Evolutionary conservation across 1,284 basidiomycete species (phyloP), one percentile per base, ranked within the genome.

Genomic region (Cystobasidium slooffiae): DNA sequence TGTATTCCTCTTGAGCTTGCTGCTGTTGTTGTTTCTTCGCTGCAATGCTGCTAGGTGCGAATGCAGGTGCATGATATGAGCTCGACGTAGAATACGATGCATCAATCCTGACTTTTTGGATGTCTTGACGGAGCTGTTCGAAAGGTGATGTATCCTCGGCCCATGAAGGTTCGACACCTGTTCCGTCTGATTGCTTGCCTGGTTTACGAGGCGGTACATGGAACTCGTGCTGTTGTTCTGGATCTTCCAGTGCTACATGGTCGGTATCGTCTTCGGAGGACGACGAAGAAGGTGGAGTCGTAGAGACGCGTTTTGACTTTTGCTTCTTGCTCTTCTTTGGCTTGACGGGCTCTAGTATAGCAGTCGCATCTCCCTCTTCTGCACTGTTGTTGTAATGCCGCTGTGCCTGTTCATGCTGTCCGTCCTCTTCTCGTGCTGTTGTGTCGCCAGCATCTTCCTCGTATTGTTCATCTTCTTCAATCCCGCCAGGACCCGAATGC

Each of bases 131-230:
- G 7, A 76, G 47, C 18, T 62, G 47, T 55, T 74, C 72, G 66
- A 75, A 76, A 6, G 75, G 72, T 14, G 77, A 76, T 22, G 67
- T 49, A 16, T 73, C 59, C n/a, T 77, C 75, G 51, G 68, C 75
- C 31, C 49, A 52, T 52, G 74, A 9, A 52, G 55, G 59, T 24
- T 73, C 62, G 43, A 41, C 22, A 39, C 59, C 59, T 55, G 14
- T 64, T 22, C 70, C 70, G 12, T 65, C 52, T 41, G 22, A 59
- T 22, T 20, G 24, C 63, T 65, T 73, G 47, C 51, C 52, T 65
- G 61, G 44, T 39, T 16, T 31, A 1, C 39, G 46, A 49, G 37
- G 56, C 14, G 56, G 64, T 9, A 66, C 49, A 20, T n/a, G 16
- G 64, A 66, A 66, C n/a, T 66, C 64, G 22, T 66, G 47, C n/a